These are phyloP conservation scores for Fonsecaea nubica DNA, from an alignment of 2,329 filamentous ascomycete species.

Conservation along the genomic window DNA sequence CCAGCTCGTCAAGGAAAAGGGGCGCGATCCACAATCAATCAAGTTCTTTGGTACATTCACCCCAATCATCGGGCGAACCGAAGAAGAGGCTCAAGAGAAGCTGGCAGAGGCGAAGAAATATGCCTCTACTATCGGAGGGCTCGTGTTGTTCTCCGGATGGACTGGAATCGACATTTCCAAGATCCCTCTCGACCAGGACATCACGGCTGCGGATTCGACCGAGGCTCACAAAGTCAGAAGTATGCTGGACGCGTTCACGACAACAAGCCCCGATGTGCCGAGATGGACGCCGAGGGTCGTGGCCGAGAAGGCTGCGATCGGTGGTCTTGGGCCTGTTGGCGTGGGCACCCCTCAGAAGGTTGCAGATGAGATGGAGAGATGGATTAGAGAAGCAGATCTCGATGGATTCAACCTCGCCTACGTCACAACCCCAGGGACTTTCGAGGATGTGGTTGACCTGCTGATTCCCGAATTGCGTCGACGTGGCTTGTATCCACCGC, in stretches of 20 bases:
- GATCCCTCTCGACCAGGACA: constrained; percentile 64
- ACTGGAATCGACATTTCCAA: constrained; percentile 66
- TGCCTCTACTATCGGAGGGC: constrained; percentile 60
- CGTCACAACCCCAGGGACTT: constrained; percentile 59
- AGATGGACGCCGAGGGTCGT: constrained; percentile 50
- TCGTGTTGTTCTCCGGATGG: constrained; percentile 65
- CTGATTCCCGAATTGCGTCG: constrained; percentile 56
- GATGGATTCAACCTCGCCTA: constrained; percentile 72
- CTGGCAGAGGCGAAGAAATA: constrained; percentile 60
- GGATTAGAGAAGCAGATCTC: constrained; percentile 72
- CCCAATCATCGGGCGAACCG: constrained; percentile 57
- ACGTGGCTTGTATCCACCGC: constrained; percentile 47
- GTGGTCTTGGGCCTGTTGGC: constrained; percentile 57
- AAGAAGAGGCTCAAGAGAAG: constrained; percentile 62
- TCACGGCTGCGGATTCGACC: constrained; percentile 61
- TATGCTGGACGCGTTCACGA: constrained; percentile 57
- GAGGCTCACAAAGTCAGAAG: constrained; percentile 61
- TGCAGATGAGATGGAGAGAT: constrained; percentile 70
- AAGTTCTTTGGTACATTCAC: constrained; percentile 63
- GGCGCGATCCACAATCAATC: constrained; percentile 63
- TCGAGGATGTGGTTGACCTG: constrained; percentile 60
- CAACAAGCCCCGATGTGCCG: constrained; percentile 55
- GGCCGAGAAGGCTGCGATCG: constrained; percentile 56
- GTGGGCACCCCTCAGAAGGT: constrained; percentile 68
- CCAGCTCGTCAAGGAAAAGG: constrained; percentile 56